Conservation (phyloP, 2,329 filamentous ascomycete species). For the Neurospora crassa region DNA sequence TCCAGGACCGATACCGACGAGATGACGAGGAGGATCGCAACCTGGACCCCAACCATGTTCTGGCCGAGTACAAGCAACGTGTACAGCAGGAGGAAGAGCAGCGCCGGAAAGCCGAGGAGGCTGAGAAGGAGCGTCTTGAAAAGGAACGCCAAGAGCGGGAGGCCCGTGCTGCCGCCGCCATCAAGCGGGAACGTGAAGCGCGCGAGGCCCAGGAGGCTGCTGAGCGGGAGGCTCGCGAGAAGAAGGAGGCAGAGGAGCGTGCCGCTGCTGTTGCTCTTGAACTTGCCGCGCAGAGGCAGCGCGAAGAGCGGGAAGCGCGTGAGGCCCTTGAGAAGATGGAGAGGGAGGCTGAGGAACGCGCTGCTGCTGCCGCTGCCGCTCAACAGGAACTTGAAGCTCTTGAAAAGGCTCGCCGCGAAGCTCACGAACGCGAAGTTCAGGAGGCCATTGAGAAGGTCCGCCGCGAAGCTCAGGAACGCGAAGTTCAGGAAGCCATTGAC, state of each 20-base stretch:
- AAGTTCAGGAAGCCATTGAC: conserved; percentile 14
- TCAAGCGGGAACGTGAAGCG: conserved; percentile 15
- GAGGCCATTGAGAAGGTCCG: conserved; percentile 12
- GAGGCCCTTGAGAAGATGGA: conserved; percentile 19
- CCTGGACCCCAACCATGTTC: conserved; percentile 9
- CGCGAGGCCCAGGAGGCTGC: conserved; percentile 15
- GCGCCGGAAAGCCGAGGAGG: conserved; percentile 12
- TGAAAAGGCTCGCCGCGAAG: conserved; percentile 8
- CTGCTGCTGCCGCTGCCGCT: background rate
- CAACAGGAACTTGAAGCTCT: conserved; percentile 11
- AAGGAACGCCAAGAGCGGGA: conserved; percentile 14
- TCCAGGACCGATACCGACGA: conserved; percentile 20
- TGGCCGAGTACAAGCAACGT: conserved; percentile 7
- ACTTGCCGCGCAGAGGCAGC: conserved; percentile 9
- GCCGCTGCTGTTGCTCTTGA: background rate
- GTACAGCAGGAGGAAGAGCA: conserved; percentile 11
- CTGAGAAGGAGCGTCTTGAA: conserved; percentile 8
- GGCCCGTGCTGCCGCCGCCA: conserved; percentile 3
- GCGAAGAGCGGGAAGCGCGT: conserved; percentile 6
- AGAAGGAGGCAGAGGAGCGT: conserved; percentile 15
- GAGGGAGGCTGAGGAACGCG: conserved; percentile 16
- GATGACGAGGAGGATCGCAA: conserved; percentile 20
- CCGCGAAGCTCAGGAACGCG: conserved; percentile 12
- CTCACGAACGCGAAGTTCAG: conserved; percentile 12
- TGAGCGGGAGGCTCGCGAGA: conserved; percentile 14